Base-by-base conservation (phyloP, 2,329 filamentous ascomycete genomes). In the Westerdykella sp. region DNA sequence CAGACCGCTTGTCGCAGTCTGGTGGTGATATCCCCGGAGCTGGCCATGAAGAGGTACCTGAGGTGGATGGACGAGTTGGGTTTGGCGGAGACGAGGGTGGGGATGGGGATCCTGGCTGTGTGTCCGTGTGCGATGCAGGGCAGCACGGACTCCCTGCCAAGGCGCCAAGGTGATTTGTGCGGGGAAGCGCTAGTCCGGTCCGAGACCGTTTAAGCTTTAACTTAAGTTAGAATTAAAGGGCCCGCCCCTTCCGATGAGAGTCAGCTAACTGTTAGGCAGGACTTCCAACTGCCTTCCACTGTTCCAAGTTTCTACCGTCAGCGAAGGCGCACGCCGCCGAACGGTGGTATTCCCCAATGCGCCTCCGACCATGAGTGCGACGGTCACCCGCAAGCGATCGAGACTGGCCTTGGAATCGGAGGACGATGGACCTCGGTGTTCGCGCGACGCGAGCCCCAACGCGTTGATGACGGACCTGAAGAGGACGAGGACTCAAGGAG, bases 1-100 rank as follows among this genome's bases (percentile, higher is more conserved):
- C 80, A 83, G 51, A 83, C 68, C 49, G 67, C 69, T 56, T 71
- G 62, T 46, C 75, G 73, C 39, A 76, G 59, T 41, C 51, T 57
- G 47, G 58, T 57, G 23, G 60, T 49, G 43, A 70, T 59, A 51
- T 68, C 62, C 53, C 54, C 57, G 13, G 57, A 50, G 51, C 40
- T 50, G 40, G 38, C 51, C 53, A 56, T 56, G 42, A 45, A 55
- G 56, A 32, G 39, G 35, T 34, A 28, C 31, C 41, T 39, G 18
- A 42, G 30, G 34, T 40, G 40, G 41, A 40, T 37, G 39, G 31
- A 34, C 43, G 35, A 35, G 41, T 42, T 42, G 38, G 43, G 30
- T 30, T 47, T 47, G 39, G 44, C 45, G 45, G 45, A 45, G 47
- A 44, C 44, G 40, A 47, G 46, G 18, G 44, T 25, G 43, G 18